Percentiles rank a stretch among this genome's conserved stretches.
Evolutionary conservation across 306 rosid genomes (phyloP).

Genomic region (Rosa rugosa): DNA sequence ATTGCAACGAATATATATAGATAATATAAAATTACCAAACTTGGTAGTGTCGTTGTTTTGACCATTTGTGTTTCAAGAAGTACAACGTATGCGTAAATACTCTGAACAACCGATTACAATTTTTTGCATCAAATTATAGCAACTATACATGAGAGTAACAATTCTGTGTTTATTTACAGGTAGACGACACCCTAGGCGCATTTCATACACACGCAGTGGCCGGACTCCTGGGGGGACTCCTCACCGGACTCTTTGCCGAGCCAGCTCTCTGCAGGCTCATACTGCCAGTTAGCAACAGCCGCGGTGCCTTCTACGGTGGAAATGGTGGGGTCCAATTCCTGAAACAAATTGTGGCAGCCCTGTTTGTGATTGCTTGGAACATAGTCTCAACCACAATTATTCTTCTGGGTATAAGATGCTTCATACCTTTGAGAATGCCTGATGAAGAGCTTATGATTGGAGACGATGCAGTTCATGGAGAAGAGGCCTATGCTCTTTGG

Average conservation of each 20-base stretch:
- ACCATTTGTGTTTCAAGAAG: not conserved
- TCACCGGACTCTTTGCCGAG: slow-evolving; percentile 88
- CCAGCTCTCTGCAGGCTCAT: slow-evolving; percentile 65
- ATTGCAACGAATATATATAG: not conserved
- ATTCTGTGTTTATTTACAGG: slow-evolving; percentile 36
- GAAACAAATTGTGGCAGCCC: slow-evolving; percentile 75
- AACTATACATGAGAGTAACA: not conserved
- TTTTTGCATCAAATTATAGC: not conserved
- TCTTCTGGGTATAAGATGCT: slow-evolving; percentile 54
- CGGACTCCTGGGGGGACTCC: slow-evolving; percentile 81
- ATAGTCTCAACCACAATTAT: slow-evolving; percentile 77
- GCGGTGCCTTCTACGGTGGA: slow-evolving; percentile 88
- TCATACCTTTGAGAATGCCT: slow-evolving; percentile 86
- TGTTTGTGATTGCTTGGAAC: slow-evolving; percentile 81
- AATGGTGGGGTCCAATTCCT: slow-evolving; percentile 65
- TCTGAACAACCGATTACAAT: not conserved
- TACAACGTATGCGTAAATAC: not conserved
- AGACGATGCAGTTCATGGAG: slow-evolving; percentile 95
- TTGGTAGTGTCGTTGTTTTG: not conserved
- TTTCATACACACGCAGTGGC: slow-evolving; percentile 99
- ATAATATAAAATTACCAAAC: not conserved
- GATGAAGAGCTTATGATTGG: slow-evolving; percentile 80
- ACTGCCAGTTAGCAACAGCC: slow-evolving; percentile 51
- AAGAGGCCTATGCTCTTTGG: slow-evolving; percentile 98
- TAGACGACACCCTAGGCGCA: slow-evolving; percentile 88